These are phyloP conservation scores for Candida ponderosae DNA, from an alignment of 805 yeast genomes.

Conservation along the genomic window DNA sequence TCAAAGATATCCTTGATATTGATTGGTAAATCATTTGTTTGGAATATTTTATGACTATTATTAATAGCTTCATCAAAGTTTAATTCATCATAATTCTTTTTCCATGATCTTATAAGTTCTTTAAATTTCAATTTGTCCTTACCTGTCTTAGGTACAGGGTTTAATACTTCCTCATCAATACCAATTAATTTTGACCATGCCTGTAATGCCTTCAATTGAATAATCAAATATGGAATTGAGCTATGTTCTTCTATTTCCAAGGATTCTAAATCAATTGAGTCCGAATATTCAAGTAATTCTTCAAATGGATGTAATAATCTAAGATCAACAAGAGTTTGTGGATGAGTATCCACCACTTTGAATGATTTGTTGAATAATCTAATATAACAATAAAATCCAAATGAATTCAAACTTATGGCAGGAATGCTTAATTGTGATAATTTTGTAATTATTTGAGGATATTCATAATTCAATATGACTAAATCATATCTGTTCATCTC, in stretches of 20 bases:
- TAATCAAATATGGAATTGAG: slow-evolving; percentile 62
- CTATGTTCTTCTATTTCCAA: slow-evolving; percentile 38
- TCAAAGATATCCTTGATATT: slow-evolving; percentile 19
- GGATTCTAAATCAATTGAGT: slow-evolving; percentile 38
- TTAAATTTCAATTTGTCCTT: slow-evolving; percentile 34
- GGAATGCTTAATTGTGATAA: slow-evolving; percentile 45
- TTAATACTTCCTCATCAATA: slow-evolving; percentile 14
- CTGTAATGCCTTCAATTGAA: slow-evolving; percentile 48
- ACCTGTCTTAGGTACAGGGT: slow-evolving; percentile 29
- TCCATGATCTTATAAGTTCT: slow-evolving; percentile 25
- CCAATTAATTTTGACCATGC: slow-evolving; percentile 36
- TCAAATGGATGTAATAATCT: slow-evolving; percentile 69
- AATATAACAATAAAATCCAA: slow-evolving; percentile 62
- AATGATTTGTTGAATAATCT: slow-evolving; percentile 46
- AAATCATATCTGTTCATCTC: slow-evolving; percentile 31
- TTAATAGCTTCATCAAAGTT: slow-evolving; percentile 46
- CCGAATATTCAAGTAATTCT: slow-evolving; percentile 44
- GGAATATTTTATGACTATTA: slow-evolving; percentile 35
- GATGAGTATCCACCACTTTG: slow-evolving; percentile 72
- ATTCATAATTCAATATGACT: slow-evolving; percentile 36
- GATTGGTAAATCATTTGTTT: slow-evolving; percentile 23
- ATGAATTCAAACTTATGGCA: slow-evolving; percentile 37
- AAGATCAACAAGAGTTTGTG: slow-evolving; percentile 53
- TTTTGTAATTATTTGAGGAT: slow-evolving; percentile 21
- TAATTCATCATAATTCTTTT: slow-evolving; percentile 27